These are phyloP conservation scores for Stemphylium lycopersici DNA, from an alignment of 2,329 filamentous ascomycete genomes.

Conservation along the genomic window DNA sequence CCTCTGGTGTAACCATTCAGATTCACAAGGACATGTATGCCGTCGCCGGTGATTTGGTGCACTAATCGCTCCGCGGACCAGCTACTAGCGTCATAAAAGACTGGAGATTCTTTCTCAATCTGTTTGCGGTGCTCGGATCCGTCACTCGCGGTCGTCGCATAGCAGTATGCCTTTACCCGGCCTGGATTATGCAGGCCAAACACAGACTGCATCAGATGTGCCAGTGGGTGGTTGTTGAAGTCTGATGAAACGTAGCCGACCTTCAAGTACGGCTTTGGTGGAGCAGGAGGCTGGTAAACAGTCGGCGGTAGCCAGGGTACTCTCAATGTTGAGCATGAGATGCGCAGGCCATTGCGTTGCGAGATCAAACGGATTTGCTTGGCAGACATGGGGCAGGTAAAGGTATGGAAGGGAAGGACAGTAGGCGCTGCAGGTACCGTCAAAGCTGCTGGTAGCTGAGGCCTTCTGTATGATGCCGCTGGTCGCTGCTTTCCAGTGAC, in stretches of 20 bases:
- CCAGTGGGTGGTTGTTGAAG: constrained; percentile 97
- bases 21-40: constrained; percentile 93
- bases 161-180: constrained; percentile 86
- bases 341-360: constrained; percentile 89
- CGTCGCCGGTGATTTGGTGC: constrained; percentile 82
- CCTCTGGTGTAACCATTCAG: constrained; percentile 98
- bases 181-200: constrained; percentile 84
- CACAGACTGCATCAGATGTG: constrained; percentile 97
- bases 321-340: constrained; percentile 86
- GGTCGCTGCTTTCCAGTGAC: constrained; percentile 64
- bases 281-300: constrained; percentile 83
- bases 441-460: constrained; percentile 73
- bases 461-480: constrained; percentile 69
- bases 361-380: constrained; percentile 93
- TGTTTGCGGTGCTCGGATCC: constrained; percentile 86
- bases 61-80: constrained; percentile 88
- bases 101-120: constrained; percentile 89
- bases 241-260: constrained; percentile 97
- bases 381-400: constrained; percentile 90
- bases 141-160: constrained; percentile 92
- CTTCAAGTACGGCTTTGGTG: constrained; percentile 82
- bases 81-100: constrained; percentile 84
- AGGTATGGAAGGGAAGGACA: constrained; percentile 95
- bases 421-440: constrained; percentile 88
- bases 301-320: constrained; percentile 82